Evolutionary conservation across 2,329 filamentous ascomycete species (phyloP).

Genomic region (Fusarium sp.): DNA sequence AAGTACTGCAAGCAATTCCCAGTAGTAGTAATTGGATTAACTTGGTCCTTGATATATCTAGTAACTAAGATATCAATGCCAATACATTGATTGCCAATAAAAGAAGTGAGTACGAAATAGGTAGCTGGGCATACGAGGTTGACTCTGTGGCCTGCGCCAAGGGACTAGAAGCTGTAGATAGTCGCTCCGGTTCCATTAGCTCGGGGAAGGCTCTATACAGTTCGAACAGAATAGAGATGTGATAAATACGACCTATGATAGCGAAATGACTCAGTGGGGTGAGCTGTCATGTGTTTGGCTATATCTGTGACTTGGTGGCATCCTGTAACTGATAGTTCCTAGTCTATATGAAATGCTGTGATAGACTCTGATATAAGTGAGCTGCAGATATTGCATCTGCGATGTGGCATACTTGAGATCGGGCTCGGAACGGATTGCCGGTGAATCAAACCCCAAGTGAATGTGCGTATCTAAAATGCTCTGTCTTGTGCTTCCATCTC

Average conservation of each 20-base stretch:
- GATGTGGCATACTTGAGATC: background rate
- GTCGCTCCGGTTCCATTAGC: background rate
- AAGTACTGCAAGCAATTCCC: background rate
- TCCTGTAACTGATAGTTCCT: background rate
- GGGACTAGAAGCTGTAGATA: rapidly evolving
- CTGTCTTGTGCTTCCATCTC: background rate
- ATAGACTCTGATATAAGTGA: background rate
- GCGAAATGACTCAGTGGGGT: background rate
- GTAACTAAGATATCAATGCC: background rate
- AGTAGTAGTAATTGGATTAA: background rate
- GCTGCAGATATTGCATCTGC: background rate
- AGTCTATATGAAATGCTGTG: too few relatives aligned
- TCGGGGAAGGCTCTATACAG: background rate
- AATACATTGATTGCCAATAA: background rate
- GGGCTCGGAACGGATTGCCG: background rate
- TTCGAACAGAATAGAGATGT: background rate
- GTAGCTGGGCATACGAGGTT: background rate
- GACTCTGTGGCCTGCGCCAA: background rate
- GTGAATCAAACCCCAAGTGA: background rate
- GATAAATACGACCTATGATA: background rate
- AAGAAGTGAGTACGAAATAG: background rate
- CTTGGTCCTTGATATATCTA: background rate
- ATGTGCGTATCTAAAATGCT: background rate
- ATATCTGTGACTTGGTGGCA: background rate
- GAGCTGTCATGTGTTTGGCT: background rate